Evolutionary conservation across 2,329 filamentous ascomycete species (phyloP).

Genomic region (Eurotiales sp.): DNA sequence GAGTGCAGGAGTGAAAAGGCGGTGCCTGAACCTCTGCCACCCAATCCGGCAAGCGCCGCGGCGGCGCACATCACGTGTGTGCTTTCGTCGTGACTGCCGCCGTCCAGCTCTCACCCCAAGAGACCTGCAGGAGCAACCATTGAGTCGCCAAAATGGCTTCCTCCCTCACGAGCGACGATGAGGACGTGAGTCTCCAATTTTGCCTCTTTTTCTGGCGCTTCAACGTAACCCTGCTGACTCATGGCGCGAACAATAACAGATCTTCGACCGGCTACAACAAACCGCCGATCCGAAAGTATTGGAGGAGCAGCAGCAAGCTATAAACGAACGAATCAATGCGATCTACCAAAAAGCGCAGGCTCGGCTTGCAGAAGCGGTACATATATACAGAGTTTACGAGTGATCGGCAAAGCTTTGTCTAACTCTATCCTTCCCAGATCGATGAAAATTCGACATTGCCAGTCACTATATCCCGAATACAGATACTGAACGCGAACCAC

Average conservation of each 20-base stretch:
- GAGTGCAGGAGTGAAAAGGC: neutral
- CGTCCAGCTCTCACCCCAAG: neutral
- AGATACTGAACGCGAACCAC: conserved; percentile 75
- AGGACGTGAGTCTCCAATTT: conserved; percentile 28
- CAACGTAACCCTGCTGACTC: neutral
- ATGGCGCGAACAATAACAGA: conserved; percentile 21
- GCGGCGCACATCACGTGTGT: conserved; percentile 4
- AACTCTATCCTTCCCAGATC: conserved; percentile 50
- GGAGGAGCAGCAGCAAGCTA: conserved; percentile 57
- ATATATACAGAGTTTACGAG: conserved; percentile 18
- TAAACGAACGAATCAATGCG: conserved; percentile 56
- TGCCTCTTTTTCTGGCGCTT: neutral
- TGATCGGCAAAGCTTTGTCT: conserved; percentile 8
- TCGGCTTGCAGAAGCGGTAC: conserved; percentile 63
- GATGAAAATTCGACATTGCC: conserved; percentile 80
- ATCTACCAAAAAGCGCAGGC: conserved; percentile 62
- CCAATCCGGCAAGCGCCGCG: conserved; percentile 1
- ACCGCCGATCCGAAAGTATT: conserved; percentile 56
- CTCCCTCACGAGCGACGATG: conserved; percentile 39
- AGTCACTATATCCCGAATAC: conserved; percentile 80
- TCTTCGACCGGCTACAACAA: conserved; percentile 40
- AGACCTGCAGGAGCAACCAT: neutral
- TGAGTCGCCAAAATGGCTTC: conserved; percentile 38
- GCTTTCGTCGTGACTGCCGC: neutral
- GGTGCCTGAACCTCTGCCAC: neutral